Base-by-base conservation (phyloP, 176 grass and related monocot species). In the Puya raimondii region DNA sequence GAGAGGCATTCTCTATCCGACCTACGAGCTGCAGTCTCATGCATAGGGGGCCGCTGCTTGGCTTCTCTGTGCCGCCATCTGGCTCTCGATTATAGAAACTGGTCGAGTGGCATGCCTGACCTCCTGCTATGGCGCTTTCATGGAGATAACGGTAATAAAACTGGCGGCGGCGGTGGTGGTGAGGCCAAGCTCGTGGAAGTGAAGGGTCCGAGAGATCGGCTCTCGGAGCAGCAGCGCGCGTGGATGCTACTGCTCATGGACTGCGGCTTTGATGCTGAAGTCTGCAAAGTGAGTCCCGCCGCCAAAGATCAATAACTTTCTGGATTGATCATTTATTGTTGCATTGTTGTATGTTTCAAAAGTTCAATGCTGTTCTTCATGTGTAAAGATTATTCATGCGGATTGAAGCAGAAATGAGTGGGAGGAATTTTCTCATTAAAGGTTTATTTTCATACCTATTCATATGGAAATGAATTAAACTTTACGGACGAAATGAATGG, bases 151-250 rank as follows among this genome's bases (percentile, higher is more conserved):
- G 75, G 74, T 12, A 23, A 66, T 42, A 42, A 42, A 33, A 33
- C 4, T 33, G 29, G 29, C 29, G 29, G 29, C 4, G 33, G 33
- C 33, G 33, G 4, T 7, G 33, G 33, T 3, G 86, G 80, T 51
- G 89, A 99, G 80, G 89, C 83, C 14, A 93, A 93, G 75, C 80
- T 93, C 49, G 94, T 93, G 64, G 94, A 91, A 79, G 94, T 99
- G 22, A 99, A 93, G 88, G 94, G 94, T 13, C 89, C 82, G 21
- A 86, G 67, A 75, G 94, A 99, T 76, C 84, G 86, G 65, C 82
- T 93, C 1, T 91, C 94, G 0, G 89, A 99, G 78, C 89, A 93
- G 76, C 89, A 99, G 18, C 84, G 84, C 12, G 87, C 94, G 51
- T 97, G 94, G 94, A 79, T 97, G 63, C 75, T 90, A 59, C 80